Percentiles rank a stretch among this genome's conserved stretches.
Conservation (phyloP, 2,329 filamentous ascomycete species). For the Diaporthe nobilis region DNA sequence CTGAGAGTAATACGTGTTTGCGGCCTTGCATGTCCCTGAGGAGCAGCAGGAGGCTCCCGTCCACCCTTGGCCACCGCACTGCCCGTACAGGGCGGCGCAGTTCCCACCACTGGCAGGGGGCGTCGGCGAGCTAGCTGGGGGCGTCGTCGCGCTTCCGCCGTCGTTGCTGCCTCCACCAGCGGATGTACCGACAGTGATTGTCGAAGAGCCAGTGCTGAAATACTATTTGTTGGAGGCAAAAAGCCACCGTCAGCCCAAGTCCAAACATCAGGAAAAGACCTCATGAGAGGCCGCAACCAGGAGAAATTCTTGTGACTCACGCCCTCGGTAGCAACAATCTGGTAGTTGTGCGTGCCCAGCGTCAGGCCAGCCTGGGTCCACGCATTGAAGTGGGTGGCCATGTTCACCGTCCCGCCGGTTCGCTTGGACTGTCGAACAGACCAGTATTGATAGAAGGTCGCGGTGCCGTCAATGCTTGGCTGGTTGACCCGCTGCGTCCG, state of each 20-base stretch:
- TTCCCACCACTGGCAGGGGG: slow-evolving; percentile 34
- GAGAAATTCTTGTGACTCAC: background rate
- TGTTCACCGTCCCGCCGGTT: slow-evolving; percentile 64
- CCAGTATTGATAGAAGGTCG: slow-evolving; percentile 67
- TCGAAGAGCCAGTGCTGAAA: slow-evolving; percentile 32
- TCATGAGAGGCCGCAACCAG: background rate
- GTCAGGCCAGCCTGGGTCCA: slow-evolving; percentile 62
- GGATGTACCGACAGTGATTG: slow-evolving; percentile 38
- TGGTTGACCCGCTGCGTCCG: slow-evolving; percentile 53
- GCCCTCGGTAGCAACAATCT: slow-evolving; percentile 68
- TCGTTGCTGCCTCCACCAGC: slow-evolving; percentile 36
- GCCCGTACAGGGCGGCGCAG: slow-evolving; percentile 50
- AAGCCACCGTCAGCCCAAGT: slow-evolving; percentile 11
- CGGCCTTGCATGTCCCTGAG: slow-evolving; percentile 50
- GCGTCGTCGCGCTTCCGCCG: slow-evolving; percentile 31
- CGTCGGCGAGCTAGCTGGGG: slow-evolving; percentile 4
- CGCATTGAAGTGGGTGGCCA: slow-evolving; percentile 66
- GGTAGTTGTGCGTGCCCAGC: slow-evolving; percentile 65
- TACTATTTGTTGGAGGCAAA: slow-evolving; percentile 46
- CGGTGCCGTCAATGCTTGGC: slow-evolving; percentile 63
- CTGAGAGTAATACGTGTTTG: slow-evolving; percentile 44
- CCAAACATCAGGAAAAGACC: background rate
- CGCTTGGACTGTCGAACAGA: slow-evolving; percentile 63
- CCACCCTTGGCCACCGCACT: slow-evolving; percentile 53
- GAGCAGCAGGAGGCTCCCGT: slow-evolving; percentile 52